phyloP scores from a whole-genome alignment of 208 protist species.

The Leptomonas pyrrhocoris region DNA sequence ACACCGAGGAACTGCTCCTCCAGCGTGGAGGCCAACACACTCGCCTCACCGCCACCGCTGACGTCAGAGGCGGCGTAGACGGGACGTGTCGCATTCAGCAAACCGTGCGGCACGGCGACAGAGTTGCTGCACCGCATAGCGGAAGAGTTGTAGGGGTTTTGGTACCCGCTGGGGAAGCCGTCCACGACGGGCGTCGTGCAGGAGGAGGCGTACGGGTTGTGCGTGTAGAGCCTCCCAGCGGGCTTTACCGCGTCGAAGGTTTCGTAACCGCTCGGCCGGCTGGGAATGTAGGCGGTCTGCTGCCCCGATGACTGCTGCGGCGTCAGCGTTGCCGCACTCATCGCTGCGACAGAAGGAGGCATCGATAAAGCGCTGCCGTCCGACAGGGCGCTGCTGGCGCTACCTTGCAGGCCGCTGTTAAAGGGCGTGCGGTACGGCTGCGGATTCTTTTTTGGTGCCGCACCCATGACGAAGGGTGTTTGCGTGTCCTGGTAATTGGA shows the following conservation, averaged over 20 bases:
- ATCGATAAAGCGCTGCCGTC: background rate
- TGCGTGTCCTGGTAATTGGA: conserved; percentile 44
- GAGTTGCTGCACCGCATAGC: background rate
- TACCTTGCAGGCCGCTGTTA: conserved; percentile 20
- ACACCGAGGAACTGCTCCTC: conserved; percentile 52
- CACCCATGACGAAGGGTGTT: background rate
- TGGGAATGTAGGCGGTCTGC: background rate
- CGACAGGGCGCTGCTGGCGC: background rate
- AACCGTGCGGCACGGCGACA: background rate
- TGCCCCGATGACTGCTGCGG: conserved; percentile 10
- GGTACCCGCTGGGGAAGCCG: conserved; percentile 16
- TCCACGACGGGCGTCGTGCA: conserved; percentile 29
- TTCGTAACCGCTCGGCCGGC: conserved; percentile 21
- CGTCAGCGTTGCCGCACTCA: no score
- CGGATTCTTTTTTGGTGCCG: conserved; percentile 15
- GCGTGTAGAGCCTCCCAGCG: conserved; percentile 43
- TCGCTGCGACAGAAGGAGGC: background rate
- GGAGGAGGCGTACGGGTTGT: conserved; percentile 79
- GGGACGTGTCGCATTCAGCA: background rate
- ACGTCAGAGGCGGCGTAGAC: conserved; percentile 20
- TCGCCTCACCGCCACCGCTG: conserved; percentile 13
- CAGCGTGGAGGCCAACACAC: conserved; percentile 35
- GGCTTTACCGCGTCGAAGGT: conserved; percentile 6
- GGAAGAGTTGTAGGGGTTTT: conserved; percentile 1
- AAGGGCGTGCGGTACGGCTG: conserved; percentile 30